phyloP scores from a whole-genome alignment of 2,329 filamentous ascomycete genomes.

The Alternaria sp. region DNA sequence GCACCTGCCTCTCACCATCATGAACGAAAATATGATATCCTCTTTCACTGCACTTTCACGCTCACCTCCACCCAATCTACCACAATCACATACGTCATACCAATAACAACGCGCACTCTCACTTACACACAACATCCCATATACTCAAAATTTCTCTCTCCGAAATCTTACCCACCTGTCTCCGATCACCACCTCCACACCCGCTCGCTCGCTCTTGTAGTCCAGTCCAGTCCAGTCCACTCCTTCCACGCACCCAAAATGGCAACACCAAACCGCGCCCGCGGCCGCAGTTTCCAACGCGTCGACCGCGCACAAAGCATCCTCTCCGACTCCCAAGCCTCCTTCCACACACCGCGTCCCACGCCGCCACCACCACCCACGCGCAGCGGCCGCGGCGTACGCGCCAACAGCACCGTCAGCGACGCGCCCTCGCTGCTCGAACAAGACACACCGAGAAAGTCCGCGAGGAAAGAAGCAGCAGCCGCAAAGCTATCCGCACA shows the following conservation, averaged over 20 bases:
- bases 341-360: slow-evolving; percentile 1
- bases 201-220: neutral
- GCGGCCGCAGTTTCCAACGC: neutral
- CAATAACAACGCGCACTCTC: neutral
- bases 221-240: neutral
- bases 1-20: neutral
- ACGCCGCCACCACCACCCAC: slow-evolving; percentile 6
- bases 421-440: neutral
- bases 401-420: neutral
- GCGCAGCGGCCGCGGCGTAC: neutral
- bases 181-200: neutral
- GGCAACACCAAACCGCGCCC: neutral
- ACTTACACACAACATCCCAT: neutral
- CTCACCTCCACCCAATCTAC: neutral
- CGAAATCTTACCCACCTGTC: too few relatives aligned
- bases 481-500: neutral
- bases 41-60: neutral
- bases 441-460: neutral
- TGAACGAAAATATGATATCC: neutral
- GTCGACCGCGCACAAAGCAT: slow-evolving; percentile 10
- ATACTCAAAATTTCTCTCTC: neutral
- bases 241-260: neutral
- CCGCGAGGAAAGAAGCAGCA: neutral
- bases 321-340: neutral
- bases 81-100: neutral